Conservation (phyloP, 1,284 basidiomycete genomes). For the Entoloma clypeatum region DNA sequence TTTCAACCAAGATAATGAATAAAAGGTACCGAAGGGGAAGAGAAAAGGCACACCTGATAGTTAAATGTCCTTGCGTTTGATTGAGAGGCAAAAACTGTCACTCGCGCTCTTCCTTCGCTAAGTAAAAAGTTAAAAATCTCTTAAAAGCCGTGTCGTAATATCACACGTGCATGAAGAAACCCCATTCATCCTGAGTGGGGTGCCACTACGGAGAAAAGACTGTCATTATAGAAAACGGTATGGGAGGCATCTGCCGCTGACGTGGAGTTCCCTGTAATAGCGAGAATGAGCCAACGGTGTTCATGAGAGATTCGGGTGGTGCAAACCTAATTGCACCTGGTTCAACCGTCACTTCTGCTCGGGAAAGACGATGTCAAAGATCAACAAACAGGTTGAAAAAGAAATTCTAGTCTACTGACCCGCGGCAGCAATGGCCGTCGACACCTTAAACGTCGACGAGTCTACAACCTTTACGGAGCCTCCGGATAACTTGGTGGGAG, state of each 20-base stretch:
- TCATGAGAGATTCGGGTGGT: conserved; percentile 13
- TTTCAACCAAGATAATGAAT: conserved; percentile 1
- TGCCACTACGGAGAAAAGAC: conserved; percentile 52
- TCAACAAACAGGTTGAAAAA: no score
- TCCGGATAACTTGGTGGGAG: conserved; percentile 47
- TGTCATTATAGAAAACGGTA: not conserved
- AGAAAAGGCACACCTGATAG: conserved; percentile 41
- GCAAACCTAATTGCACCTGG: conserved; percentile 60
- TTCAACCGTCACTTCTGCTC: conserved; percentile 60
- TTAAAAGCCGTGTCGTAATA: conserved; percentile 2
- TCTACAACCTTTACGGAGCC: conserved; percentile 65
- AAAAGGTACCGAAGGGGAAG: not conserved
- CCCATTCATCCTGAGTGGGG: conserved; percentile 68
- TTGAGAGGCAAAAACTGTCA: conserved; percentile 61
- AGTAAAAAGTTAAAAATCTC: conserved; percentile 4
- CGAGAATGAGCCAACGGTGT: conserved; percentile 2
- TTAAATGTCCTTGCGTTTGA: conserved; percentile 66
- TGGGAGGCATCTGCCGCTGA: conserved; percentile 21
- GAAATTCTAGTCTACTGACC: conserved; percentile 9
- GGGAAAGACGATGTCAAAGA: conserved; percentile 2
- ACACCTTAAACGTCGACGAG: conserved; percentile 46
- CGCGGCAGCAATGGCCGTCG: conserved; percentile 59
- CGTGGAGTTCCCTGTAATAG: conserved; percentile 40
- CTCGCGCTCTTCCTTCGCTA: conserved; percentile 54
- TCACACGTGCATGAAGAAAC: conserved; percentile 49